Conservation (phyloP, 345 rosid genomes). For the Acer saccharum region DNA sequence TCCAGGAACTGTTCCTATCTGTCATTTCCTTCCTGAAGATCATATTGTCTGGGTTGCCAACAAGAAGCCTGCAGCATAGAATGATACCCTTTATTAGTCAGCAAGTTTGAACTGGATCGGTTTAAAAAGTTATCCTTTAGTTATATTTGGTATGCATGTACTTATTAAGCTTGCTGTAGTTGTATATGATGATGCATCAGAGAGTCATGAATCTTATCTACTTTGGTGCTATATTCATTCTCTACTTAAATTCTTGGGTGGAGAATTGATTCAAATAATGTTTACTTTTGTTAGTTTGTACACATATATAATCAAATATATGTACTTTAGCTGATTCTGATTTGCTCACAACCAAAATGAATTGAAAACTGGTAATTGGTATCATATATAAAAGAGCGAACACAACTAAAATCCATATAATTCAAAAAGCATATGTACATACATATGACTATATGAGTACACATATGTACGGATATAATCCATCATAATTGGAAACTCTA, state of each 20-base stretch:
- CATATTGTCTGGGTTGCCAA: constrained; percentile 66
- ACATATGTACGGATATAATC: too few species aligned
- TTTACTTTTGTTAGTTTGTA: too few species aligned
- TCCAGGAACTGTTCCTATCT: constrained; percentile 72
- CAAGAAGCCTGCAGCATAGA: constrained; percentile 26
- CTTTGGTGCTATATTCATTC: constrained; percentile 10
- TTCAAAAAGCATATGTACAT: too few species aligned
- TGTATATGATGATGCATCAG: neutral
- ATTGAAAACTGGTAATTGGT: too few species aligned
- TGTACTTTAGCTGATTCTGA: too few species aligned
- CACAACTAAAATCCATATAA: too few species aligned
- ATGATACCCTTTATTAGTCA: constrained; percentile 5
- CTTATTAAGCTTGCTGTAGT: constrained; percentile 8
- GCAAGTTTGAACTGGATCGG: constrained; percentile 16
- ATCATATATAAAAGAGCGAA: too few species aligned
- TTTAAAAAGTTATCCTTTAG: constrained; percentile 2
- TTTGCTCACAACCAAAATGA: too few species aligned
- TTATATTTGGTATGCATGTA: constrained; percentile 16
- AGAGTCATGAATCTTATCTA: neutral
- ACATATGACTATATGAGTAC: too few species aligned
- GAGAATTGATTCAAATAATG: neutral
- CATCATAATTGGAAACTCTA: neutral
- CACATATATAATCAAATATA: too few species aligned
- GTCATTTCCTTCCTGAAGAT: constrained; percentile 83
- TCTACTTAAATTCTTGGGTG: neutral